Base-by-base conservation (phyloP, 768 basidiomycete genomes). In the Cystoderma amianthinum region DNA sequence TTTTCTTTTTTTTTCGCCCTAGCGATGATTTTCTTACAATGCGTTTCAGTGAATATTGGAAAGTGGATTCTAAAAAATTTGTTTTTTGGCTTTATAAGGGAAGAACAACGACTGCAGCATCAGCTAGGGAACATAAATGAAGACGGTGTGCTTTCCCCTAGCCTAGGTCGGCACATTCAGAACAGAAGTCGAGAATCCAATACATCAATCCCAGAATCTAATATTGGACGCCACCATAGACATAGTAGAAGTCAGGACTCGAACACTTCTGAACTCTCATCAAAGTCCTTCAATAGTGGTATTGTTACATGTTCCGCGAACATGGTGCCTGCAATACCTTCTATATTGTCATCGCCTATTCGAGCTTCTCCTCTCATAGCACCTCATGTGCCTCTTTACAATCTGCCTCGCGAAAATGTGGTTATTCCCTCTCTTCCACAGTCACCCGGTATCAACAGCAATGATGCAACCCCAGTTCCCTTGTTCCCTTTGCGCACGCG, bases 21-120 rank as follows among this genome's bases (percentile, higher is more conserved):
- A 39, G 72, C 80, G 56, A 71, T 80, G 2, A 98, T 35, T 41
- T 13, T 32, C 24, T 36, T 39, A 12, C 17, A 48, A 38, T 35
- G 28, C 16, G 37, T 19, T 23, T 38, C 22, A 96, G 93, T 95
- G 48, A 95, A 94, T 57, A 68, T 95, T 34, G 93, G 90, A 1
- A 94, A 89, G 63, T 94, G 91, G 89, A 78, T 90, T 1, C 61
- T 95, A 16, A 74, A 84, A 20, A 95, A 94, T 56, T 62, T 96
- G 76, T 90, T 95, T 60, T 56, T 78, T 22, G 80, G 77, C 2
- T 91, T 92, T 54, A 72, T 90, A 38, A 69, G 70, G 9, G 87
- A 88, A 52, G 78, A 88, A 48, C 71, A 79, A 60, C 42, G 53
- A 37, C 28, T 61, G 52, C 30, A 42, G 17, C 18, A 25, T 13